phyloP scores from a whole-genome alignment of 2,329 filamentous ascomycete species.

The Mollisia scopiformis region DNA sequence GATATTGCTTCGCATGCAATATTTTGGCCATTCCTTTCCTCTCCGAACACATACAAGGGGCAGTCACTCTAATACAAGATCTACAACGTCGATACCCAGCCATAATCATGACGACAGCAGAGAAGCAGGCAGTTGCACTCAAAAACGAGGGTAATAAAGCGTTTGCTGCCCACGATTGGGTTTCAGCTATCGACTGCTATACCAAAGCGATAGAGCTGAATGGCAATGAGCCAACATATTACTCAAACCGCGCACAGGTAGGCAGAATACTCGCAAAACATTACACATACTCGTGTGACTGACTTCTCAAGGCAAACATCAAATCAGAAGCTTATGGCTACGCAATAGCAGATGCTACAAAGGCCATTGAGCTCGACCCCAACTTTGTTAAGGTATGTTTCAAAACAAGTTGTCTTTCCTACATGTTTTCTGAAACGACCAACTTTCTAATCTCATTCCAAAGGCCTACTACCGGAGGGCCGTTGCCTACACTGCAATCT shows the following conservation, averaged over 20 bases:
- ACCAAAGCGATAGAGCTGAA: slow-evolving; percentile 85
- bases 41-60: background rate
- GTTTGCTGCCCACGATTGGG: slow-evolving; percentile 87
- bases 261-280: slow-evolving; percentile 37
- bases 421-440: background rate
- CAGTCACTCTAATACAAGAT: background rate
- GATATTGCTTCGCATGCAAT: too few species aligned
- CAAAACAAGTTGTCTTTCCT: background rate
- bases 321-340: slow-evolving; percentile 96
- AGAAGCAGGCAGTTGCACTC: slow-evolving; percentile 75
- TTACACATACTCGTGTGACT: slow-evolving; percentile 49
- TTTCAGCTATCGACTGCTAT: slow-evolving; percentile 79
- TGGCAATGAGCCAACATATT: slow-evolving; percentile 85
- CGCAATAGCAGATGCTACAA: slow-evolving; percentile 87
- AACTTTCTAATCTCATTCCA: background rate
- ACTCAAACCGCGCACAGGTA: slow-evolving; percentile 93
- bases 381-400: slow-evolving; percentile 79
- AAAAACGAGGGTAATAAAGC: slow-evolving; percentile 96
- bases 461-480: slow-evolving; percentile 95
- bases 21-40: background rate
- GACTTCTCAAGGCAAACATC: slow-evolving; percentile 76
- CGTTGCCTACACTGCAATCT: slow-evolving; percentile 86
- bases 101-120: slow-evolving; percentile 30
- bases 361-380: slow-evolving; percentile 87
- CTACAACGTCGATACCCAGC: background rate